Conservation (phyloP, 176 grass and related monocot species). For the Cenchrus americanus region DNA sequence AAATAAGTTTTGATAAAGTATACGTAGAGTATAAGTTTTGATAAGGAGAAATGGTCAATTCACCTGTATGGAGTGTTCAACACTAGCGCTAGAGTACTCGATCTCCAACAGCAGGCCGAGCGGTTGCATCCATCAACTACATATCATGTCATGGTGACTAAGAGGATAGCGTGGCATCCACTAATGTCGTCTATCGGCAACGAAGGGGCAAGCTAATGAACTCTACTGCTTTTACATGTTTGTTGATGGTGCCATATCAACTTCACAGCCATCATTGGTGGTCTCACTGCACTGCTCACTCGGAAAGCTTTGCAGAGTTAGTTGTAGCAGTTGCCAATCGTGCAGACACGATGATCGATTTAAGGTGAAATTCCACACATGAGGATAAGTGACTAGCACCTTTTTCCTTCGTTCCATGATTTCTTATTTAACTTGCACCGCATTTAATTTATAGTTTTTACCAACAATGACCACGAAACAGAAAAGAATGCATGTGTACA, state of each 20-base stretch:
- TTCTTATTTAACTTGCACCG: slow-evolving; percentile 21
- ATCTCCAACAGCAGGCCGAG: background rate
- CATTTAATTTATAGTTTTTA: background rate
- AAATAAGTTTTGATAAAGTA: no score
- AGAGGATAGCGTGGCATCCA: slow-evolving; percentile 48
- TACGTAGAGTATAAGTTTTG: no score
- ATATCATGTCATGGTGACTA: slow-evolving; percentile 12
- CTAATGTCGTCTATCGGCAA: background rate
- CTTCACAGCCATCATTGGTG: slow-evolving; percentile 31
- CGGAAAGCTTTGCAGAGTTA: background rate
- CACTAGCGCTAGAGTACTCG: background rate
- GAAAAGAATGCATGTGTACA: background rate
- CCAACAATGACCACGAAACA: background rate
- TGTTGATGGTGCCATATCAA: slow-evolving; percentile 34
- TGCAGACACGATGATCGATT: slow-evolving; percentile 3
- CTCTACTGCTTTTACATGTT: background rate
- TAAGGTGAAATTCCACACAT: slow-evolving; percentile 31
- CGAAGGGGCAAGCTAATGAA: slow-evolving; percentile 3
- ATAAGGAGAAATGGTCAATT: background rate
- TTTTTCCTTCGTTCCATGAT: slow-evolving; percentile 9
- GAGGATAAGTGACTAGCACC: background rate
- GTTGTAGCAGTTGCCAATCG: slow-evolving; percentile 4
- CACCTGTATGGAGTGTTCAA: background rate
- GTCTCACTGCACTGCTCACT: slow-evolving; percentile 19
- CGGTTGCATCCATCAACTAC: background rate